These are phyloP conservation scores for Vaccinium vitisidaea DNA, from an alignment of 148 eudicot species.

Conservation along the genomic window DNA sequence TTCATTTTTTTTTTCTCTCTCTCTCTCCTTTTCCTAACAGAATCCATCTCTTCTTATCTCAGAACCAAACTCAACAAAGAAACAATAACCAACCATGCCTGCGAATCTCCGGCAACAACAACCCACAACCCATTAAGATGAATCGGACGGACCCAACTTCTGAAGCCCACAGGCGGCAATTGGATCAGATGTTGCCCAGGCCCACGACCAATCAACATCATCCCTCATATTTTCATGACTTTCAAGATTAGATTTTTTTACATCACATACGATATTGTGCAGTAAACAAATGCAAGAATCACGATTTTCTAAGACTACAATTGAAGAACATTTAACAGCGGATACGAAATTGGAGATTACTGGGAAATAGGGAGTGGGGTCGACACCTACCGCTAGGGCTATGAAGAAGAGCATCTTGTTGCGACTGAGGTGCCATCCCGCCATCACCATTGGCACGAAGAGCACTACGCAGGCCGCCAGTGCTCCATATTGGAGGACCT, in stretches of 20 bases:
- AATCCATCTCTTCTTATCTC: conserved; percentile 49
- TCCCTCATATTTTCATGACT: neutral
- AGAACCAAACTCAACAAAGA: conserved; percentile 63
- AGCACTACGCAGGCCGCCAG: conserved; percentile 83
- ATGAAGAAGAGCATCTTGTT: conserved; percentile 90
- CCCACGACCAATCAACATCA: conserved; percentile 42
- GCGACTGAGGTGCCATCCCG: conserved; percentile 93
- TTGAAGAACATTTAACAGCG: conserved; percentile 22
- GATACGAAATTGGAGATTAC: conserved; percentile 36
- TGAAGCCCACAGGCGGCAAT: conserved; percentile 67
- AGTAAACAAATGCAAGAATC: conserved; percentile 55
- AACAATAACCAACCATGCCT: conserved; percentile 58
- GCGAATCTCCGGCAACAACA: conserved; percentile 82
- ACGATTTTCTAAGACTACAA: conserved; percentile 33
- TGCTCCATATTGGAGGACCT: conserved; percentile 79
- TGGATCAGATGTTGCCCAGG: conserved; percentile 43
- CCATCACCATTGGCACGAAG: conserved; percentile 90
- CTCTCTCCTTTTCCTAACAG: conserved; percentile 14
- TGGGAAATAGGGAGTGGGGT: conserved; percentile 82
- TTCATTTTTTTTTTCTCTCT: too few species aligned
- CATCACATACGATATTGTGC: conserved; percentile 37
- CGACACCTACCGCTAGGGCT: conserved; percentile 82
- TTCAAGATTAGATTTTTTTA: neutral
- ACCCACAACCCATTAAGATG: conserved; percentile 82
- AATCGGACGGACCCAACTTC: conserved; percentile 52